phyloP scores from a whole-genome alignment of 495 filamentous ascomycete genomes.

The Aspergillus affinis region DNA sequence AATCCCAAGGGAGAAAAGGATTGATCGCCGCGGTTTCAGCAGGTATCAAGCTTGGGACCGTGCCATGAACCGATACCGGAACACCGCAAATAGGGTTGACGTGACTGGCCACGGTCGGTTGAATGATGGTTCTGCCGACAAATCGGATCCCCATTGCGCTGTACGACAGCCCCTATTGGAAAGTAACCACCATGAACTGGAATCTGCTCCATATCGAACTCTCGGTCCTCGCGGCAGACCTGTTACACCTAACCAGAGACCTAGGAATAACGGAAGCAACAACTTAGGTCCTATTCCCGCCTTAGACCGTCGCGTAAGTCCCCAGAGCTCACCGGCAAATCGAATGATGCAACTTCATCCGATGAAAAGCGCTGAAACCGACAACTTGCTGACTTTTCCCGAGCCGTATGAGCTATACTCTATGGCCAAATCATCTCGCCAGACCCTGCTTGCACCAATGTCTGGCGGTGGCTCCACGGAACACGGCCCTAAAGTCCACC shows the following conservation, averaged over 20 bases:
- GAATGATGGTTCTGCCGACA: slow-evolving; percentile 11
- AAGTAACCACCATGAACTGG: slow-evolving; percentile 10
- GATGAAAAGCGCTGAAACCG: not conserved
- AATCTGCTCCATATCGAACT: slow-evolving; percentile 18
- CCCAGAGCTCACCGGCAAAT: not conserved
- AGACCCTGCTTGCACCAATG: slow-evolving; percentile 20
- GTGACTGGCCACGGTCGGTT: slow-evolving; percentile 15
- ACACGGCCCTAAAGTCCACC: slow-evolving; percentile 17
- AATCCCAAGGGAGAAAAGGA: slow-evolving; percentile 27
- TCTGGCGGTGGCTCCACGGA: slow-evolving; percentile 20
- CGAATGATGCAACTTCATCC: not conserved
- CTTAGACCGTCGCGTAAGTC: slow-evolving; percentile 24
- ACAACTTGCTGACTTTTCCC: slow-evolving; percentile 30
- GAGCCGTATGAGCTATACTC: slow-evolving; percentile 27
- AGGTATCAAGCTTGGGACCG: slow-evolving; percentile 51
- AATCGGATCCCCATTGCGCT: slow-evolving; percentile 24
- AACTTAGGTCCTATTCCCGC: slow-evolving; percentile 7
- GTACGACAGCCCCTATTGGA: slow-evolving; percentile 24
- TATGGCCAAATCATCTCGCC: slow-evolving; percentile 19
- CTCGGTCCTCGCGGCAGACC: slow-evolving; percentile 10
- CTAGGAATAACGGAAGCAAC: slow-evolving; percentile 15
- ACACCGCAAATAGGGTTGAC: slow-evolving; percentile 22
- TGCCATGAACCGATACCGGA: slow-evolving; percentile 41
- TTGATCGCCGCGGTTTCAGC: slow-evolving; percentile 49
- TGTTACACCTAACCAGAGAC: slow-evolving; percentile 18